phyloP scores from a whole-genome alignment of 768 basidiomycete genomes.

The Leccinum incarnatum region DNA sequence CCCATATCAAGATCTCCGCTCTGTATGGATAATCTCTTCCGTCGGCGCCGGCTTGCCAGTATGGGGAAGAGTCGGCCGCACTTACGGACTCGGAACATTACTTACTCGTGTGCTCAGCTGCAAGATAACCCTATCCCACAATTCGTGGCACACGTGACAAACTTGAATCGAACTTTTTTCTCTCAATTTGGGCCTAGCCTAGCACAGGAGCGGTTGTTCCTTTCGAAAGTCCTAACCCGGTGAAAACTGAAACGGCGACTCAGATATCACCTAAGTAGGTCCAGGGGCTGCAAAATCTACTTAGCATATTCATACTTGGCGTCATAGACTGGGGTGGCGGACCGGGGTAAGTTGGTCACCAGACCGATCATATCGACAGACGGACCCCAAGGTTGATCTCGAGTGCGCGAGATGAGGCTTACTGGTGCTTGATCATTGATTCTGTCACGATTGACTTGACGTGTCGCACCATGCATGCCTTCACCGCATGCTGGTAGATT shows the following conservation, averaged over 20 bases:
- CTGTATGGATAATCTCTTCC: too few species aligned
- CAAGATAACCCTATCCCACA: not conserved
- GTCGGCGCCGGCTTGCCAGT: too few species aligned
- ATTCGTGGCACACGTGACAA: not conserved
- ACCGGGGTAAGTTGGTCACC: too few species aligned
- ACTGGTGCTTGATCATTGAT: not conserved
- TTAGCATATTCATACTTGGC: not conserved
- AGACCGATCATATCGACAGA: not conserved
- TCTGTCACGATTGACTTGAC: not conserved
- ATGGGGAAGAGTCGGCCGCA: too few species aligned
- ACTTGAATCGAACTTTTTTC: not conserved
- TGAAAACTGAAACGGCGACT: not conserved
- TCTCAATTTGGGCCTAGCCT: not conserved
- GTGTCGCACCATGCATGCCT: not conserved
- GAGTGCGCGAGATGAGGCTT: not conserved
- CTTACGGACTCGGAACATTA: not conserved
- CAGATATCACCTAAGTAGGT: not conserved
- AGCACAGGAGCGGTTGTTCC: not conserved
- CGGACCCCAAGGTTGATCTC: not conserved
- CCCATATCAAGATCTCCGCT: not conserved
- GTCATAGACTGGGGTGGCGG: not conserved
- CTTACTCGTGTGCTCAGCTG: not conserved
- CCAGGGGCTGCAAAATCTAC: not conserved
- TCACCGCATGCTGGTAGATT: too few species aligned
- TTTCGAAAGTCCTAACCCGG: not conserved